Conservation (phyloP, 306 rosid genomes). For the Trifolium dubium region DNA sequence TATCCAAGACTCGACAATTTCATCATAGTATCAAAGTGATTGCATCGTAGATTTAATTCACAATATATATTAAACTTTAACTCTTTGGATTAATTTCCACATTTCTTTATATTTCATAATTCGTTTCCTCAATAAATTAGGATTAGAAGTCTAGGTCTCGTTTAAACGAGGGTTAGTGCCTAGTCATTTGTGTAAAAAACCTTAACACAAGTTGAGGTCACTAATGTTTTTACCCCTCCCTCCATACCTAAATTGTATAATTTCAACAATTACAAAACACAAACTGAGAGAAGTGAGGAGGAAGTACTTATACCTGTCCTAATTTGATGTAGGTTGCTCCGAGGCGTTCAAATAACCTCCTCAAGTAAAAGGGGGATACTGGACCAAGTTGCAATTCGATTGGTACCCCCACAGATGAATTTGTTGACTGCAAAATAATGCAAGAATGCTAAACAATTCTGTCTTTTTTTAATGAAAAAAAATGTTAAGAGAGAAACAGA, state of each 20-base stretch:
- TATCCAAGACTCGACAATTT: neutral
- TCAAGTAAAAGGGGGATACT: conserved; percentile 79
- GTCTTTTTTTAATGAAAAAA: neutral
- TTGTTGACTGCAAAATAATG: conserved; percentile 63
- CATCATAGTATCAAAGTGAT: neutral
- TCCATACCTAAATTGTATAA: neutral
- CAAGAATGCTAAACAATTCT: conserved; percentile 34
- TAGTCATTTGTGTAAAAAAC: neutral
- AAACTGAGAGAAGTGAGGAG: conserved; percentile 10
- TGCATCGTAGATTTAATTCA: too few relatives aligned
- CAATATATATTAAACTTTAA: neutral
- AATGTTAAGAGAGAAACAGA: conserved; percentile 1
- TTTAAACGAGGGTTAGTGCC: neutral
- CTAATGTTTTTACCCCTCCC: neutral
- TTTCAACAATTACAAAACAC: conserved; percentile 16
- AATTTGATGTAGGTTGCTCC: conserved; percentile 93
- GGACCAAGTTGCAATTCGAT: conserved; percentile 80
- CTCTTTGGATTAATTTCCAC: neutral
- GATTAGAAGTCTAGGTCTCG: neutral
- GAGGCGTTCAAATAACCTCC: conserved; percentile 90
- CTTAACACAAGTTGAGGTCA: neutral
- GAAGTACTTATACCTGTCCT: conserved; percentile 74
- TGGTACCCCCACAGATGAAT: conserved; percentile 68
- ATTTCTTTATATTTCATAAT: neutral
- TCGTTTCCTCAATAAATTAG: neutral